Conservation (phyloP, 1,139 yeast genomes). For the Wickerhamomyces sp. region DNA sequence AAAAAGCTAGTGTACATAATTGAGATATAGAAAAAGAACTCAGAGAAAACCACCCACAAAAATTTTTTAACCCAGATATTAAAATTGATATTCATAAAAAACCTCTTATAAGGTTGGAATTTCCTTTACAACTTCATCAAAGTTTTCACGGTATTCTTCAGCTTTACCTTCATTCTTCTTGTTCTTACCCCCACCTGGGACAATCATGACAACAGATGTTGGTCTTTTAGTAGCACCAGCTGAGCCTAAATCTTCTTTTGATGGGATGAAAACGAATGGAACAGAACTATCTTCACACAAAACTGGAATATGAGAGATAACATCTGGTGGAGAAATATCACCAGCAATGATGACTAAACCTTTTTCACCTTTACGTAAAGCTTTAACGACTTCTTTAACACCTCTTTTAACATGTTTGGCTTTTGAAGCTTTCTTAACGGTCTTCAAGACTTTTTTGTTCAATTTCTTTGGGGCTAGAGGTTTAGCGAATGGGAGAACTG, state of each 20-base stretch:
- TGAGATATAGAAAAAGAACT: neutral
- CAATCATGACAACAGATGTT: constrained; percentile 95
- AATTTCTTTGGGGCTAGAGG: constrained; percentile 96
- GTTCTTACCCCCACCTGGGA: constrained; percentile 91
- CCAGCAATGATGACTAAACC: constrained; percentile 97
- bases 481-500: constrained; percentile 85
- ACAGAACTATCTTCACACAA: constrained; percentile 91
- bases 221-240: constrained; percentile 99
- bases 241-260: constrained; percentile 95
- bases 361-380: constrained; percentile 95
- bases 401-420: constrained; percentile 98
- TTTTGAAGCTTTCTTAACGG: constrained; percentile 95
- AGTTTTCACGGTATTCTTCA: constrained; percentile 88
- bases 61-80: neutral
- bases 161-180: constrained; percentile 73
- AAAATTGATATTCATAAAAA: neutral
- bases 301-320: constrained; percentile 94
- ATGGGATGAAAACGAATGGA: constrained; percentile 89
- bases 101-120: constrained; percentile 32
- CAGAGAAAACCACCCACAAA: neutral
- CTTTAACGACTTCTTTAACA: constrained; percentile 97
- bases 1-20: neutral
- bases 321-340: constrained; percentile 96
- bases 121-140: constrained; percentile 93
- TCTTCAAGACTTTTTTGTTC: constrained; percentile 91